These are phyloP conservation scores for Phycomyces nitens DNA, from an alignment of 192 early-diverging fungal genomes.

Conservation along the genomic window DNA sequence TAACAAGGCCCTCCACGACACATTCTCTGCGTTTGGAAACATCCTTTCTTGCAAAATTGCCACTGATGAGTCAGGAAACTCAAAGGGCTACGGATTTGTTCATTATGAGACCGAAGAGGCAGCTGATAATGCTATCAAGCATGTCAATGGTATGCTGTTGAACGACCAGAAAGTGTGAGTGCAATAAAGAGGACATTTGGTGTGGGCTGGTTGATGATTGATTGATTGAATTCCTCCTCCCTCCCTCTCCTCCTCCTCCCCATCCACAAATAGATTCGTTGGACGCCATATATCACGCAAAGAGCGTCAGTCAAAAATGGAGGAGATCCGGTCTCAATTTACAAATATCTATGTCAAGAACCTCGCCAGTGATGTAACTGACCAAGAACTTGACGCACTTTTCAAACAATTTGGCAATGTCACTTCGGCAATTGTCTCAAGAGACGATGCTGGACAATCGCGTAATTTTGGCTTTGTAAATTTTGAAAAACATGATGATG, in stretches of 20 bases:
- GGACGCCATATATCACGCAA: constrained; percentile 88
- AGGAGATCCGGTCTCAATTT: constrained; percentile 86
- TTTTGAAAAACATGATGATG: constrained; percentile 88
- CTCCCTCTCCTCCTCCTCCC: constrained; percentile 9
- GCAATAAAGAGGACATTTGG: neutral
- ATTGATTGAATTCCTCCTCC: neutral
- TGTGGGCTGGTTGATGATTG: no score
- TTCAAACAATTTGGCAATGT: constrained; percentile 79
- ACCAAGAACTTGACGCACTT: constrained; percentile 74
- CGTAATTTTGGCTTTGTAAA: constrained; percentile 98
- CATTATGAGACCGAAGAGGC: constrained; percentile 96
- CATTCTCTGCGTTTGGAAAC: constrained; percentile 95
- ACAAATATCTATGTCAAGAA: constrained; percentile 99
- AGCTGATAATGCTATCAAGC: constrained; percentile 92
- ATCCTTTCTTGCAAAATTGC: constrained; percentile 98
- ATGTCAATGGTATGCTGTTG: constrained; percentile 98
- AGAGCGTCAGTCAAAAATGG: constrained; percentile 89
- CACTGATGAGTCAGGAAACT: constrained; percentile 68
- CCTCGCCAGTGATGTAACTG: constrained; percentile 74
- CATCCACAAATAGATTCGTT: constrained; percentile 52
- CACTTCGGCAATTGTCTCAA: constrained; percentile 75
- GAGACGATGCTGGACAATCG: constrained; percentile 81
- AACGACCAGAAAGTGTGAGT: constrained; percentile 94
- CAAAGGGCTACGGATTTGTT: constrained; percentile 97
- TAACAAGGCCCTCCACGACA: constrained; percentile 99